Conservation (phyloP, 129 eudicot species). For the Escallonia rubra region DNA sequence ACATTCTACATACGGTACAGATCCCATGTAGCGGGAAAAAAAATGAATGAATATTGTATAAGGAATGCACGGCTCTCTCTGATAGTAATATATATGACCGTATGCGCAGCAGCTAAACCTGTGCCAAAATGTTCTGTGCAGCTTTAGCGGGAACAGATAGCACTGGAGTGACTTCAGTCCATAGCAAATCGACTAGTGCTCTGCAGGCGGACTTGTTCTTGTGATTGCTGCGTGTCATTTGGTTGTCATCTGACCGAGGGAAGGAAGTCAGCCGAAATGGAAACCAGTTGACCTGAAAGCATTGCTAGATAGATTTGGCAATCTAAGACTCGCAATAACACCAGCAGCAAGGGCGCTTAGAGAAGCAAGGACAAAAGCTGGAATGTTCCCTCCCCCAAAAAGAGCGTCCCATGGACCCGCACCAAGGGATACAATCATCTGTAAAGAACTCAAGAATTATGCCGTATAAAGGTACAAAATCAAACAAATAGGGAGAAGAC, state of each 20-base stretch:
- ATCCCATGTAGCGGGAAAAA: slow-evolving; percentile 12
- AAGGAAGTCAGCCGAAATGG: slow-evolving; percentile 59
- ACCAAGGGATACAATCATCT: slow-evolving; percentile 97
- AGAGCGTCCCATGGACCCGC: slow-evolving; percentile 99
- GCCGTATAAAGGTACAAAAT: background rate
- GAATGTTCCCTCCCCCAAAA: slow-evolving; percentile 95
- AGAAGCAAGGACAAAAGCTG: slow-evolving; percentile 93
- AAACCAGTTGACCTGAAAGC: slow-evolving; percentile 62
- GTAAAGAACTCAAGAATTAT: background rate
- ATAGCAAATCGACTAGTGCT: background rate
- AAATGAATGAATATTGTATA: slow-evolving; percentile 18
- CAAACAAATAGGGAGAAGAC: background rate
- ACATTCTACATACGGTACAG: slow-evolving; percentile 21
- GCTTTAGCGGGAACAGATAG: no score
- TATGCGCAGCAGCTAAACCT: slow-evolving; percentile 4
- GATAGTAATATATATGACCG: slow-evolving; percentile 5
- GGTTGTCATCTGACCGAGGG: slow-evolving; percentile 9
- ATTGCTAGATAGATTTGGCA: slow-evolving; percentile 60
- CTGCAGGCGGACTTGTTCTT: slow-evolving; percentile 5
- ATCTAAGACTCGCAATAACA: slow-evolving; percentile 58
- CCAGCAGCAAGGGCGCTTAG: slow-evolving; percentile 78
- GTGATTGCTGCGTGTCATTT: slow-evolving; percentile 10
- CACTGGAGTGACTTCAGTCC: no score
- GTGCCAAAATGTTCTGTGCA: slow-evolving; percentile 5
- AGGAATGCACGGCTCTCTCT: slow-evolving; percentile 9